A percentile compares a stretch with the other conserved stretches of the same genome.
phyloP scores from a whole-genome alignment of 306 rosid species.

The Pyrus communis region DNA sequence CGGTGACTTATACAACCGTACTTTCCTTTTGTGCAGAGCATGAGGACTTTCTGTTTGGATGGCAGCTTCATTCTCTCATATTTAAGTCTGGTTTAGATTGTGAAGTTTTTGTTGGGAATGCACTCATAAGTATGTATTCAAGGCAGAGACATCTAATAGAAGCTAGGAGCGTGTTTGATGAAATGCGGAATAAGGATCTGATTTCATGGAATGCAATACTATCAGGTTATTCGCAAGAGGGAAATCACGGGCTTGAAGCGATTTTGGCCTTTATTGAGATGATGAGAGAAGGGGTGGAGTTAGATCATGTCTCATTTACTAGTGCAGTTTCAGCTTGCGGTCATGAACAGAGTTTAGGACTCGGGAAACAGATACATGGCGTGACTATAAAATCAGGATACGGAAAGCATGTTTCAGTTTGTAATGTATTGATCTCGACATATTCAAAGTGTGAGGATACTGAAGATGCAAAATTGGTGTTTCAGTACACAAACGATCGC shows the following conservation, averaged over 20 bases:
- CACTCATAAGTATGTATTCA: conserved; percentile 62
- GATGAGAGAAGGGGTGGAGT: conserved; percentile 54
- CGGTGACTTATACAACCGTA: conserved; percentile 52
- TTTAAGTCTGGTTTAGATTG: conserved; percentile 45
- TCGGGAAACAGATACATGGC: conserved; percentile 68
- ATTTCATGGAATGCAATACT: conserved; percentile 78
- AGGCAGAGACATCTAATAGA: conserved; percentile 47
- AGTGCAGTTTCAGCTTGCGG: conserved; percentile 80
- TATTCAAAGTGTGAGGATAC: conserved; percentile 54
- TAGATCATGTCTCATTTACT: conserved; percentile 70
- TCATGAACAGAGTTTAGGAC: conserved; percentile 43
- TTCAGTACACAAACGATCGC: conserved; percentile 36
- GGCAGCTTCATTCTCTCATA: conserved; percentile 56
- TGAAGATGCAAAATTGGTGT: conserved; percentile 54
- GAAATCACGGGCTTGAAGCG: conserved; percentile 58
- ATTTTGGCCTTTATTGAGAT: conserved; percentile 41
- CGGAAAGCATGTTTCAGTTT: conserved; percentile 45
- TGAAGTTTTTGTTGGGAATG: conserved; percentile 74
- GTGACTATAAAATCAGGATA: conserved; percentile 54
- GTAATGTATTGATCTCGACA: conserved; percentile 74
- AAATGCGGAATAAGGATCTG: conserved; percentile 51
- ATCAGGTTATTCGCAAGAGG: conserved; percentile 70
- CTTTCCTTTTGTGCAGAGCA: conserved; percentile 53
- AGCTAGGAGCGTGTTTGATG: conserved; percentile 59
- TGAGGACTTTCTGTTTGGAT: conserved; percentile 50